A percentile compares a stretch with the other conserved stretches of the same genome.
Conservation (phyloP, 305 asterid genomes). For the Ilex paraguariensis region DNA sequence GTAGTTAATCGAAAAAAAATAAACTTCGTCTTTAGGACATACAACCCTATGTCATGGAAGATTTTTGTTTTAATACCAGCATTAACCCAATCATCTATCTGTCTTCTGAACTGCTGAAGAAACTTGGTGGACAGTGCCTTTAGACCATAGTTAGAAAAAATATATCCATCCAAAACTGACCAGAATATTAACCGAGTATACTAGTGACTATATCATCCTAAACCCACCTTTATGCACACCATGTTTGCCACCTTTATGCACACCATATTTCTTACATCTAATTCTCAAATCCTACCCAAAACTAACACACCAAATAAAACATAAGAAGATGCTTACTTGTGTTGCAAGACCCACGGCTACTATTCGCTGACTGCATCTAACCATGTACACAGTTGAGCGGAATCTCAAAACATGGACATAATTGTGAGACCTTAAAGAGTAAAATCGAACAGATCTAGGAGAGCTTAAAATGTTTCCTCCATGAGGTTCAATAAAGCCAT, state of each 20-base stretch:
- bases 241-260: not conserved
- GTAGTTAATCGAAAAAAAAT: not conserved
- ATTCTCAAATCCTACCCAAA: too few species aligned
- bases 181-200: too few species aligned
- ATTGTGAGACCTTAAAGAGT: constrained; percentile 1
- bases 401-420: constrained; percentile 6
- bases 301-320: too few species aligned
- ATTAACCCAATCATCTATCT: too few species aligned
- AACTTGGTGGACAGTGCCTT: too few species aligned
- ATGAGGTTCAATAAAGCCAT: not conserved
- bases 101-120: too few species aligned
- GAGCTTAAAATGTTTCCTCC: not conserved
- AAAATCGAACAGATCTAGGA: constrained; percentile 6
- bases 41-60: too few species aligned
- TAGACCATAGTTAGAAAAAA: too few species aligned
- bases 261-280: too few species aligned
- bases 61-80: too few species aligned
- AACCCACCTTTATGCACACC: not conserved
- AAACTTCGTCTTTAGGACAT: not conserved
- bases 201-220: not conserved
- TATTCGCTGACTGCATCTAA: constrained; percentile 3
- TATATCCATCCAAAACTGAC: too few species aligned
- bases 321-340: not conserved
- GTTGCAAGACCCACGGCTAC: constrained; percentile 6
- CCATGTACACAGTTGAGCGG: constrained; percentile 5